Base-by-base conservation (phyloP, 306 rosid species). In the Pyrus bretschneideri region DNA sequence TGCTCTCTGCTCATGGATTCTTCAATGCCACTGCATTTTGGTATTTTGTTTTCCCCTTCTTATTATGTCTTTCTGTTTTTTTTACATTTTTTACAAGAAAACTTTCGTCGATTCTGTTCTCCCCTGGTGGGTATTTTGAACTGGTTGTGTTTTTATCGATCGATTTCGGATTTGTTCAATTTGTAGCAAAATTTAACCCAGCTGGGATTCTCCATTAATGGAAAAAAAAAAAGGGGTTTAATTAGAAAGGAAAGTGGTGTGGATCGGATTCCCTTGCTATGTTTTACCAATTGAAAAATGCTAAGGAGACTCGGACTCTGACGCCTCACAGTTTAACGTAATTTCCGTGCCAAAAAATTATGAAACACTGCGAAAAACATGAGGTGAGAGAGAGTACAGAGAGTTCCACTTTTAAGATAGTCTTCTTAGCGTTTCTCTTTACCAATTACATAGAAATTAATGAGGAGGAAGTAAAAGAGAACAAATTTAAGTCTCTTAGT, bases 1-100 rank as follows among this genome's bases (percentile, higher is more conserved):
- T 84, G 87, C 33, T 81, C 40, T 73, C 87, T 78, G 81, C 85
- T 66, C 85, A 74, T 70, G 85, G 78, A 67, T 81, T 84, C 80
- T 81, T 81, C 87, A 70, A 71, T 75, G 74, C 85, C 72, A 81
- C 87, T 40, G 85, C 87, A n/a, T 84, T 84, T 77, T 78, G 87
- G 87, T 84, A 81, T 49, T 74, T 25, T 49, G 21, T 67, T 2
- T 49, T 46, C 51, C 67, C 57, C 59, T 72, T n/a, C 72, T 51
- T 12, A 38, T 27, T 12, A 27, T 15, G 70, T 31, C 45, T 77
- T 59, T 29, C 33, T 46, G 22, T 12, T 67, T 35, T 21, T 21
- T 21, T 5, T 61, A 58, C 64, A 67, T 67, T n/a, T 38, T 58
- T 51, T 4, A 15, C 9, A 6, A 30, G 18, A 33, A 15, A 57